Conservation (phyloP, 805 yeast species). For the Wickerhamiella azyma region DNA sequence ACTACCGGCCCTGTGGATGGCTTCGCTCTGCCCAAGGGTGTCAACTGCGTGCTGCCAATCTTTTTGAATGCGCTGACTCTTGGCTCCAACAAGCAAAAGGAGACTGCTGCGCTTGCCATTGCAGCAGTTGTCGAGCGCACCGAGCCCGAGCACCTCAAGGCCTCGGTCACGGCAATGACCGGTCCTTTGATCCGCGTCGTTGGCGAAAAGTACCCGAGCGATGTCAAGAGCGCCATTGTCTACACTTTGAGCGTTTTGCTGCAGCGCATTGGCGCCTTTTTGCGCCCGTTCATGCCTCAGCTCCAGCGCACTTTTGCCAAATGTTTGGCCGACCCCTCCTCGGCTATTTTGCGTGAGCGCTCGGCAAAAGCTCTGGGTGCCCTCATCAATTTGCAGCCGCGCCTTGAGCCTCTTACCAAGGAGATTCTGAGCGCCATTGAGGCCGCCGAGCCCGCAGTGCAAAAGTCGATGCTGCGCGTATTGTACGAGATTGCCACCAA, state of each 20-base stretch:
- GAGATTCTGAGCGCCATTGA: constrained; percentile 63
- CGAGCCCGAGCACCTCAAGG: constrained; percentile 61
- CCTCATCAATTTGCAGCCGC: constrained; percentile 75
- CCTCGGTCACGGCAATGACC: constrained; percentile 83
- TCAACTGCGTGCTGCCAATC: constrained; percentile 75
- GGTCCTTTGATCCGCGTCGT: constrained; percentile 97
- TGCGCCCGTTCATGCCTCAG: constrained; percentile 94
- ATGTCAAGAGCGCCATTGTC: constrained; percentile 88
- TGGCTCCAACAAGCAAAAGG: constrained; percentile 75
- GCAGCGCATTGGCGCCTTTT: constrained; percentile 71
- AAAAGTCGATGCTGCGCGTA: constrained; percentile 67
- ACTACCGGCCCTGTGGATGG: constrained; percentile 60
- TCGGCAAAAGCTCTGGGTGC: constrained; percentile 88
- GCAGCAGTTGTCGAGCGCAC: constrained; percentile 78
- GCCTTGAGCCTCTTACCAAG: constrained; percentile 82
- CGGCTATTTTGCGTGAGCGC: constrained; percentile 58
- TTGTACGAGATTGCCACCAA: constrained; percentile 65
- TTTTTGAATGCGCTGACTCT: constrained; percentile 93
- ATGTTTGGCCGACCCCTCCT: constrained; percentile 65
- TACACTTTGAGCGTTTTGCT: constrained; percentile 69
- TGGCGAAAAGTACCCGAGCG: constrained; percentile 87
- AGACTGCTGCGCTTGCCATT: constrained; percentile 74
- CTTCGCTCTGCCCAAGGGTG: constrained; percentile 55
- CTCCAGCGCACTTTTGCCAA: constrained; percentile 93
- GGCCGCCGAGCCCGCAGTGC: constrained; percentile 46